A percentile compares a stretch with the other conserved stretches of the same genome.
Conservation (phyloP, 2,329 filamentous ascomycete species). For the Daldinia sp. region DNA sequence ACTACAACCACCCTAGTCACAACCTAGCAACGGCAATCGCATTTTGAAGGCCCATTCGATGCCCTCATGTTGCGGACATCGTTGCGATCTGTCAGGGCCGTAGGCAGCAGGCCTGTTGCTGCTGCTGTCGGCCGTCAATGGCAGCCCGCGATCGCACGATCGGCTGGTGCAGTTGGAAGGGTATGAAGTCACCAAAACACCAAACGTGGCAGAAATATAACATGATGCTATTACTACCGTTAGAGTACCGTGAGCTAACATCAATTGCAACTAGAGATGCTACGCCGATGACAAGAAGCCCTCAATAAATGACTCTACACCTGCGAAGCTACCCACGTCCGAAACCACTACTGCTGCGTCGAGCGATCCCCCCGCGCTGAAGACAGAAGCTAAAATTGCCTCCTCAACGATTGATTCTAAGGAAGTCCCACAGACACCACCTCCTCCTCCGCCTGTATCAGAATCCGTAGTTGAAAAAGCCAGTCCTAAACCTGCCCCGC, state of each 20-base stretch:
- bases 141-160: slow-evolving; percentile 59
- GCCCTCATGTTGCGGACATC: slow-evolving; percentile 77
- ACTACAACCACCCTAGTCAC: slow-evolving; percentile 34
- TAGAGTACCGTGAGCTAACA: slow-evolving; percentile 2
- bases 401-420: slow-evolving; percentile 55
- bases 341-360: slow-evolving; percentile 64
- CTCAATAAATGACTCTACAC: slow-evolving; percentile 60
- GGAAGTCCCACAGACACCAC: slow-evolving; percentile 56
- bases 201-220: neutral
- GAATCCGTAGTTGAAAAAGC: slow-evolving; percentile 47
- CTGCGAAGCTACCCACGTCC: slow-evolving; percentile 65
- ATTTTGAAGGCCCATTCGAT: slow-evolving; percentile 52
- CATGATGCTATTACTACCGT: neutral
- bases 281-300: slow-evolving; percentile 68
- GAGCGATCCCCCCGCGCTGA: slow-evolving; percentile 55
- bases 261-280: slow-evolving; percentile 62
- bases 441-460: slow-evolving; percentile 53
- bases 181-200: slow-evolving; percentile 51
- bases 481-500: slow-evolving; percentile 54
- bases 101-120: slow-evolving; percentile 67
- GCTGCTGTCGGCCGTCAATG: slow-evolving; percentile 70
- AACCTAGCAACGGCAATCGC: slow-evolving; percentile 45
- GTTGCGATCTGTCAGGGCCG: slow-evolving; percentile 72
- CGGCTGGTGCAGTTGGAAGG: slow-evolving; percentile 54
- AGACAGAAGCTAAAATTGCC: slow-evolving; percentile 54